phyloP scores from a whole-genome alignment of 257 asterid species.

The Scutellaria barbata region DNA sequence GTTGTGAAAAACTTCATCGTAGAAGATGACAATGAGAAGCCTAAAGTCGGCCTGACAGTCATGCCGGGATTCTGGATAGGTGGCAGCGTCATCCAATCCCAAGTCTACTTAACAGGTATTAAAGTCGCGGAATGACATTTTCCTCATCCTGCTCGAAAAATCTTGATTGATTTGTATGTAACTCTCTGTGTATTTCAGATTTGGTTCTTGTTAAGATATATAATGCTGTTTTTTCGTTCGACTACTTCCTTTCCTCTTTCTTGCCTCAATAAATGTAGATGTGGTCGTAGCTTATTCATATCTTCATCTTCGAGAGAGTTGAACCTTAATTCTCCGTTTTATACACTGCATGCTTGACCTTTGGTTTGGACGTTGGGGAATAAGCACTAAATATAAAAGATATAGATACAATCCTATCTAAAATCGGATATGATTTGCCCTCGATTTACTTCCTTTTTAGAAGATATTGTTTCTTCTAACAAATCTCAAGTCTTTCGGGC shows the following conservation, averaged over 20 bases:
- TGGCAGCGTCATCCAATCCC: conserved; percentile 85
- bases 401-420: too few relatives aligned
- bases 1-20: conserved; percentile 65
- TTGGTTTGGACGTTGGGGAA: too few relatives aligned
- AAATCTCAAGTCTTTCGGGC: too few relatives aligned
- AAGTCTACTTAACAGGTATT: conserved; percentile 84
- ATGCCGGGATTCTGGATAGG: conserved; percentile 98
- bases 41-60: conserved; percentile 88
- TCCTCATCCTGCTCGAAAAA: not conserved
- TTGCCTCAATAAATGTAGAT: too few relatives aligned
- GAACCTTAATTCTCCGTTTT: too few relatives aligned
- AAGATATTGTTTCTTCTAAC: too few relatives aligned
- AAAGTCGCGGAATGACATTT: conserved; percentile 62
- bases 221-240: conserved; percentile 8
- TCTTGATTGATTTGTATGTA: conserved; percentile 36
- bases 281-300: too few relatives aligned
- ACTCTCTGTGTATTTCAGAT: conserved; percentile 32
- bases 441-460: too few relatives aligned
- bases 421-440: too few relatives aligned
- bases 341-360: too few relatives aligned
- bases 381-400: too few relatives aligned
- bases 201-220: conserved; percentile 14
- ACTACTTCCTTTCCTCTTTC: not conserved
- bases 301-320: too few relatives aligned
- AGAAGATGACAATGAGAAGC: conserved; percentile 71